Conservation (phyloP, 1,139 yeast genomes). For the Hanseniaspora sp. region DNA sequence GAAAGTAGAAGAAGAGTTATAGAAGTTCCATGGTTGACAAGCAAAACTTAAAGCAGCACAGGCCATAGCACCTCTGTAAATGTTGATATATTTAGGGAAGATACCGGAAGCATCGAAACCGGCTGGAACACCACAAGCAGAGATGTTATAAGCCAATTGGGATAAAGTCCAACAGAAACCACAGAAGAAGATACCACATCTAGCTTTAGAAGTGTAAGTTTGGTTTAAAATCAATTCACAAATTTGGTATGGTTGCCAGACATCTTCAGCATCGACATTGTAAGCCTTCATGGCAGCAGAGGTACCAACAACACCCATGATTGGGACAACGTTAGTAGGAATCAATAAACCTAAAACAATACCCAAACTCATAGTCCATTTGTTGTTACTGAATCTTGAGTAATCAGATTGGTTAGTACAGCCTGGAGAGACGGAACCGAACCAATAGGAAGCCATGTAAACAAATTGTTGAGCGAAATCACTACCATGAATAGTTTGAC, state of each 20-base stretch:
- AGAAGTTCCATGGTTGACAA: conserved; percentile 42
- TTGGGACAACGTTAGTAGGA: conserved; percentile 37
- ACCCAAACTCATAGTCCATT: conserved; percentile 31
- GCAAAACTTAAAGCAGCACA: conserved; percentile 37
- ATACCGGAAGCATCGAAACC: conserved; percentile 44
- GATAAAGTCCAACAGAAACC: conserved; percentile 38
- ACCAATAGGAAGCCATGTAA: conserved; percentile 36
- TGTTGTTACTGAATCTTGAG: conserved; percentile 34
- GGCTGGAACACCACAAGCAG: conserved; percentile 43
- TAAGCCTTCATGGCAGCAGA: conserved; percentile 31
- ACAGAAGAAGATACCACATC: conserved; percentile 41
- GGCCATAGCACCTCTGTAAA: conserved; percentile 40
- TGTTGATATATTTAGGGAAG: conserved; percentile 40
- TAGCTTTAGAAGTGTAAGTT: conserved; percentile 34
- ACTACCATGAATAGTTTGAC: conserved; percentile 28
- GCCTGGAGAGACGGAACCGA: conserved; percentile 37
- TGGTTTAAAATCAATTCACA: conserved; percentile 27
- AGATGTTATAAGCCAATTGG: conserved; percentile 39
- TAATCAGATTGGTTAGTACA: conserved; percentile 31
- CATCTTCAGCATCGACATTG: conserved; percentile 24
- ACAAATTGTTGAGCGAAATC: conserved; percentile 36
- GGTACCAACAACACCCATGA: conserved; percentile 36
- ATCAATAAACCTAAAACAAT: conserved; percentile 31
- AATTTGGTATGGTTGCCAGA: conserved; percentile 36
- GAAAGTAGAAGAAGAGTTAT: conserved; percentile 36